Evolutionary conservation across 257 asterid genomes (phyloP).

Genomic region (Gentiana macrophylla): DNA sequence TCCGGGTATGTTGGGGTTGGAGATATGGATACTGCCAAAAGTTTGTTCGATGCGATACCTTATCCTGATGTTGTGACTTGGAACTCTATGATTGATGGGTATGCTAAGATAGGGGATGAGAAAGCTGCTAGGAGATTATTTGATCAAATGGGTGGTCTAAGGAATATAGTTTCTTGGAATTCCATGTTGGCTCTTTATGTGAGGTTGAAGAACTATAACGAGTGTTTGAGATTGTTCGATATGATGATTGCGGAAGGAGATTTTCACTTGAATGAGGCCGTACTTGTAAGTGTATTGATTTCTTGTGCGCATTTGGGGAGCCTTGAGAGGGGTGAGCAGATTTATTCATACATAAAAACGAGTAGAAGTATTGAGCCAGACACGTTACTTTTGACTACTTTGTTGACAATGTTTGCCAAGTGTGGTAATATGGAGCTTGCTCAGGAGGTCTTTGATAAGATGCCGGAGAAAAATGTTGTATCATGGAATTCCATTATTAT

Average conservation of each 20-base stretch:
- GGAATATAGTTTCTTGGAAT: slow-evolving; percentile 31
- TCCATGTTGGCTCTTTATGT: slow-evolving; percentile 29
- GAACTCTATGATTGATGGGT: slow-evolving; percentile 34
- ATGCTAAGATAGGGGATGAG: slow-evolving; percentile 16
- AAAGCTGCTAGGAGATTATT: slow-evolving; percentile 19
- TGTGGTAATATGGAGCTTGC: slow-evolving; percentile 28
- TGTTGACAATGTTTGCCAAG: slow-evolving; percentile 26
- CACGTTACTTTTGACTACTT: slow-evolving; percentile 23
- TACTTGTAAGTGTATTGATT: slow-evolving; percentile 28
- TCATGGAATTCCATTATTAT: slow-evolving; percentile 38
- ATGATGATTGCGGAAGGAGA: slow-evolving; percentile 19
- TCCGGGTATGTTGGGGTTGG: slow-evolving; percentile 22
- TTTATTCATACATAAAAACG: slow-evolving; percentile 21
- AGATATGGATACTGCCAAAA: slow-evolving; percentile 22
- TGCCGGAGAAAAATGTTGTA: slow-evolving; percentile 24
- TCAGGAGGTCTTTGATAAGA: slow-evolving; percentile 23
- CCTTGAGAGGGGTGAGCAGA: slow-evolving; percentile 30
- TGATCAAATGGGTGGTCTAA: slow-evolving; percentile 20
- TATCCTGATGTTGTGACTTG: slow-evolving; percentile 24
- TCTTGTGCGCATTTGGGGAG: slow-evolving; percentile 30
- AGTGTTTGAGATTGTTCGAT: slow-evolving; percentile 27
- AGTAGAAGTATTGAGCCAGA: slow-evolving; percentile 18
- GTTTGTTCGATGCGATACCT: slow-evolving; percentile 19
- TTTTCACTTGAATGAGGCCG: slow-evolving; percentile 29
- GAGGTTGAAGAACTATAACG: slow-evolving; percentile 17